Conservation (phyloP, 495 filamentous ascomycete genomes). For the Umbilicaria muhlenbergii region DNA sequence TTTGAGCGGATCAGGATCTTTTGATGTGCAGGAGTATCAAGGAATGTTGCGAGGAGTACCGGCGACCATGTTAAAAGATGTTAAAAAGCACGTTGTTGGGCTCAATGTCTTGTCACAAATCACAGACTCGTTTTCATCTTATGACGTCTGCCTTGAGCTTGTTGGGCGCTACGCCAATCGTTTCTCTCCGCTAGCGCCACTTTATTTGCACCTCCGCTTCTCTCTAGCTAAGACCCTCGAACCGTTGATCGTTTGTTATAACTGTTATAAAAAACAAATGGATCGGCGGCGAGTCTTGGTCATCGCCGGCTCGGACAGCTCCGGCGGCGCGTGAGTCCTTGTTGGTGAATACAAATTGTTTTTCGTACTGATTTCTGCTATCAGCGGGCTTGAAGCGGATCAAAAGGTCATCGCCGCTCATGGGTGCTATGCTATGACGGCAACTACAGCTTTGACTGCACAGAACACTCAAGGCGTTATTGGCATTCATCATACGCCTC, state of each 20-base stretch:
- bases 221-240: too few species aligned
- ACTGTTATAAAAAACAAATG: background rate
- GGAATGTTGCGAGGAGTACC: too few species aligned
- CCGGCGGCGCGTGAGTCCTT: constrained; percentile 65
- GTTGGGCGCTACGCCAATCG: too few species aligned
- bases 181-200: too few species aligned
- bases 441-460: constrained; percentile 88
- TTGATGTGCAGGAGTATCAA: too few species aligned
- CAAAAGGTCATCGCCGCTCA: constrained; percentile 88
- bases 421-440: constrained; percentile 87
- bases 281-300: constrained; percentile 47
- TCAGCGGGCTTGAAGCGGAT: constrained; percentile 88
- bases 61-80: too few species aligned
- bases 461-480: constrained; percentile 82
- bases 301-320: constrained; percentile 76
- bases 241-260: background rate
- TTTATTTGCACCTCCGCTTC: too few species aligned
- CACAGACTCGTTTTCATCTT: too few species aligned
- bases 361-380: background rate
- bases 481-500: constrained; percentile 65
- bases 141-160: too few species aligned
- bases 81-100: too few species aligned
- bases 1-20: too few species aligned
- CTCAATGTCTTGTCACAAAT: too few species aligned
- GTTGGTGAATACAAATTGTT: background rate